A percentile compares a stretch with the other conserved stretches of the same genome.
Evolutionary conservation across 2,329 filamentous ascomycete species (phyloP).

Genomic region (Diaporthe aspalathi): DNA sequence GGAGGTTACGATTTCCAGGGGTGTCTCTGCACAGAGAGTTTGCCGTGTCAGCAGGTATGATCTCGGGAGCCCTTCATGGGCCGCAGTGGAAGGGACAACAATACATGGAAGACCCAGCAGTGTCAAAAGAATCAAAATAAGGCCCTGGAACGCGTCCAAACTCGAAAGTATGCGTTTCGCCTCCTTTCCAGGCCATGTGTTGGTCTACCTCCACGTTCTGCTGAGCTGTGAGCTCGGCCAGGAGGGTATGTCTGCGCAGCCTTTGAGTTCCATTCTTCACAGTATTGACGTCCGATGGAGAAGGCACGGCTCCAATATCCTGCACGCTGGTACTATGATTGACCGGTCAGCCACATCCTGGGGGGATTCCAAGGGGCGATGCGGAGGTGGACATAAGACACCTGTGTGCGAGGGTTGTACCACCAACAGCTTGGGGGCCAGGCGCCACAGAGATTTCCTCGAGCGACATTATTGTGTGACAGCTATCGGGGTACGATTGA

Average conservation of each 20-base stretch:
- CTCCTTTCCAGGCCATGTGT: not conserved
- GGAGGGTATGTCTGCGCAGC: not conserved
- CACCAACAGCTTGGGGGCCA: constrained; percentile 7
- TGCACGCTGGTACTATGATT: not conserved
- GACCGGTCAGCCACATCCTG: constrained; percentile 3
- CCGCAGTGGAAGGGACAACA: not conserved
- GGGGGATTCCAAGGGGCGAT: not conserved
- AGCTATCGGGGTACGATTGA: not conserved
- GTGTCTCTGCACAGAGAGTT: not conserved
- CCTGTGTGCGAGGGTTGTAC: not conserved
- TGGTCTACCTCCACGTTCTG: not conserved
- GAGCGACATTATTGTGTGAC: constrained; percentile 9
- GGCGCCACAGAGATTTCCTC: not conserved
- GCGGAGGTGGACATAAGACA: not conserved
- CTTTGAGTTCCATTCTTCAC: not conserved
- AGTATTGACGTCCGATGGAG: no score
- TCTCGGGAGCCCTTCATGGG: not conserved
- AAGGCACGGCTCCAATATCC: no score
- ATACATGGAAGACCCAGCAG: not conserved
- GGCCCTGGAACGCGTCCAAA: not conserved
- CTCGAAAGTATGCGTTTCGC: no score
- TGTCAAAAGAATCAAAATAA: not conserved
- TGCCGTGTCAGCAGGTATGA: not conserved
- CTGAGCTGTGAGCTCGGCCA: not conserved
- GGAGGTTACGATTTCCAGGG: not conserved